Evolutionary conservation across 2,329 filamentous ascomycete species (phyloP), one percentile per base, ranked within the genome.

Genomic region (Trichoderma sp.): DNA sequence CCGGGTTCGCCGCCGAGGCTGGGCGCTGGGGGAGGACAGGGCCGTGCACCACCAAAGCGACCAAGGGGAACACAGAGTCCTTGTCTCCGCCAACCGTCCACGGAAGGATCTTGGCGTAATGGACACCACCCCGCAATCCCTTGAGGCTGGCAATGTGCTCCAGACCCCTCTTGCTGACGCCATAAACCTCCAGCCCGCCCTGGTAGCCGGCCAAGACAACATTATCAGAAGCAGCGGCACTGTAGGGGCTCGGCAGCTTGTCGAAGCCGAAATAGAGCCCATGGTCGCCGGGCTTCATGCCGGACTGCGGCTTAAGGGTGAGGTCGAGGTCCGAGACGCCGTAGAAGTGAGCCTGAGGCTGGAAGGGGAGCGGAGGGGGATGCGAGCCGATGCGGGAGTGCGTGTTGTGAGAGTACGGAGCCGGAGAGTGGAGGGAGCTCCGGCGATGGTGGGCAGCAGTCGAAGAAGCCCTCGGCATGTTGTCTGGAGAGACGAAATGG

Each of bases 231-330:
- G 79, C 79, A 63, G 77, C 71, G 17, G 70, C 69, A 61, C 75
- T 74, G 47, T 76, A 74, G n/a, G 78, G 75, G 1, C 50, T 58
- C n/a, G 84, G 82, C 50, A 96, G 80, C 2, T 82, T 87, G 74
- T 97, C 93, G 71, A 96, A 93, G 6, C 90, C 88, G 74, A 92
- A 95, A 74, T 90, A 91, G 70, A 90, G 92, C 7, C 90, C 91
- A 51, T 84, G 85, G 44, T 89, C 86, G 3, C 88, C 88, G 2
- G 88, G 84, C 69, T 83, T 83, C 72, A 89, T 79, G 10, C 84
- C 85, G 19, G 82, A 78, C 50, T 79, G 80, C 17, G 79, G 77
- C 62, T 83, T 79, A 55, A 89, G 80, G 68, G 92, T 88, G 30
- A 93, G 80, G 69, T 94, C 90, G 39, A 93, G 81, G 69, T 93